Percentiles rank a stretch among this genome's conserved stretches.
phyloP scores from a whole-genome alignment of 805 yeast genomes.

The Saccharomycopsis schoenii region DNA sequence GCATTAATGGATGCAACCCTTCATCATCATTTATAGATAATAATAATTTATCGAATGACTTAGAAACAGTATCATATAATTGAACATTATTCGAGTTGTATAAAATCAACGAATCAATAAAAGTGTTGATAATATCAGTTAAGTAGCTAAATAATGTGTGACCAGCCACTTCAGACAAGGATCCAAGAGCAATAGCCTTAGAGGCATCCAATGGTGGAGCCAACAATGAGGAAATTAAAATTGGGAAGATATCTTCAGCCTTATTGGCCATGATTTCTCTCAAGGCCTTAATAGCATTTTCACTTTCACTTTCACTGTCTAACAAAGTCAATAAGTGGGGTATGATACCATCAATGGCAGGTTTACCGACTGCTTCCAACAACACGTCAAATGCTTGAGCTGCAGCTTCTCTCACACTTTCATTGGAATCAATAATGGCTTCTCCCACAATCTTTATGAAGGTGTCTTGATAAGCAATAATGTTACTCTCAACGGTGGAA shows the following conservation, averaged over 20 bases:
- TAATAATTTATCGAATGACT: constrained; percentile 59
- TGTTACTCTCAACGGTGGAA: constrained; percentile 53
- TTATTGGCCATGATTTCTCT: constrained; percentile 87
- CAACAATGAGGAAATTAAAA: constrained; percentile 75
- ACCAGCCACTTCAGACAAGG: constrained; percentile 87
- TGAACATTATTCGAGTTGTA: constrained; percentile 30
- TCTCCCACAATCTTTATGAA: constrained; percentile 69
- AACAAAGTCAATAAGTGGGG: constrained; percentile 73
- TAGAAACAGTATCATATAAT: constrained; percentile 29
- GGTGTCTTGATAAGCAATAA: constrained; percentile 53
- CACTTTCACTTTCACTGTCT: constrained; percentile 45
- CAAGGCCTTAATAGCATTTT: constrained; percentile 75
- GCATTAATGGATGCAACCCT: constrained; percentile 78
- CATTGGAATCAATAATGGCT: constrained; percentile 66
- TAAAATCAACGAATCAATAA: constrained; percentile 48
- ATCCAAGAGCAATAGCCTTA: constrained; percentile 81
- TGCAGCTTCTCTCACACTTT: constrained; percentile 79
- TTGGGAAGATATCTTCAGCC: constrained; percentile 88
- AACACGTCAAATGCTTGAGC: constrained; percentile 84
- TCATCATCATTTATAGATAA: constrained; percentile 64
- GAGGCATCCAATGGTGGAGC: constrained; percentile 71
- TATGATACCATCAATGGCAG: constrained; percentile 78
- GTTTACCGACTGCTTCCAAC: constrained; percentile 72
- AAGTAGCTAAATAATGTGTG: constrained; percentile 65
- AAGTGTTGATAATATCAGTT: constrained; percentile 60